phyloP scores from a whole-genome alignment of 768 basidiomycete species.

The Amanita pallidorosea region DNA sequence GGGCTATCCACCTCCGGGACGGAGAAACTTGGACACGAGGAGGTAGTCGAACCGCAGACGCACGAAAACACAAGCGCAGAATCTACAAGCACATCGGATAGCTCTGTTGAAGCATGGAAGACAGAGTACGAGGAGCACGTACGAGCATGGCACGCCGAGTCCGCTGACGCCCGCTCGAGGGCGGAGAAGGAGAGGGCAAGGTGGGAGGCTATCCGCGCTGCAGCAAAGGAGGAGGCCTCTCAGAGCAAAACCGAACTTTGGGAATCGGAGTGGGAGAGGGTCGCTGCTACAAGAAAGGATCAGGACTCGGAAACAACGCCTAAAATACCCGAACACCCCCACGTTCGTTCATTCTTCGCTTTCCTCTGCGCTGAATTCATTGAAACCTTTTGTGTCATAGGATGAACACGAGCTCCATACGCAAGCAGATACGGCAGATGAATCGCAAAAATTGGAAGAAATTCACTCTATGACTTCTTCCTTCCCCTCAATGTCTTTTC shows the following conservation, averaged over 20 bases:
- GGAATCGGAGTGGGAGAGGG: slow-evolving; percentile 23
- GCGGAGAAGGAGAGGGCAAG: slow-evolving; percentile 62
- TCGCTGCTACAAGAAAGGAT: slow-evolving; percentile 14
- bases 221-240: slow-evolving; percentile 31
- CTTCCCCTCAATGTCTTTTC: slow-evolving; percentile 73
- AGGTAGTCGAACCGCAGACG: background rate
- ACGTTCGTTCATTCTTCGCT: background rate
- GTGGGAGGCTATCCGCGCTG: slow-evolving; percentile 59
- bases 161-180: slow-evolving; percentile 61
- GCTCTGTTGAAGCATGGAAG: slow-evolving; percentile 42
- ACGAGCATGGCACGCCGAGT: slow-evolving; percentile 60
- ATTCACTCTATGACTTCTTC: slow-evolving; percentile 52
- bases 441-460: slow-evolving; percentile 53
- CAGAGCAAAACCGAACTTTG: slow-evolving; percentile 17
- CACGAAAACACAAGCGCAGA: background rate
- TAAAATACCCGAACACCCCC: background rate
- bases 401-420: background rate
- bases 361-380: background rate
- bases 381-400: background rate
- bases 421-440: slow-evolving; percentile 7
- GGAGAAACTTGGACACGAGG: background rate
- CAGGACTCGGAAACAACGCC: background rate
- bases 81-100: background rate
- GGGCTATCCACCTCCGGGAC: background rate
- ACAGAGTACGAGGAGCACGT: slow-evolving; percentile 59